Evolutionary conservation across 805 yeast genomes (phyloP), one percentile per base, ranked within the genome.

Genomic region (Sugiyamaella americana): DNA sequence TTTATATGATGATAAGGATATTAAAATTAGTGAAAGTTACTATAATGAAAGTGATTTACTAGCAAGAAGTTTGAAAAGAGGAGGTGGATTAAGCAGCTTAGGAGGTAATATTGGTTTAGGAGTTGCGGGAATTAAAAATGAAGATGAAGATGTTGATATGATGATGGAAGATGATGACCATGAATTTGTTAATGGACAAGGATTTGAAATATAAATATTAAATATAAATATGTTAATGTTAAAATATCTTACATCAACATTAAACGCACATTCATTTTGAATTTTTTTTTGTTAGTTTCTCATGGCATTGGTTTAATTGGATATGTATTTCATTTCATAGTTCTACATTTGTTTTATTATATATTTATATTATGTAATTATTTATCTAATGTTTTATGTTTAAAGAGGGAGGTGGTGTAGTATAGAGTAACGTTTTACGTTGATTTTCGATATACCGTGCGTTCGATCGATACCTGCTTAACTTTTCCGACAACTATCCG

Each of bases 101-200:
- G 52, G 51, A 37, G 22, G 34, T 30, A 34, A 26, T 20, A 13
- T n/a, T 10, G 34, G 34, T 23, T 39, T 17, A n/a, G 8, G 16
- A 11, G 21, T n/a, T 18, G 37, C 22, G 3, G 34, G 37, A 17
- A 38, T 22, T 8, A 32, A 41, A 17, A 21, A 21, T 41, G 8
- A 5, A 16, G 62, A 58, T 23, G 63, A 52, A 22, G 63, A 59
- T 32, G 58, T 61, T 35, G 57, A 56, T 44, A 54, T 40, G 45
- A 55, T 32, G 59, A 58, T 40, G 59, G 80, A 79, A 55, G 79
- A 76, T 47, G 78, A 79, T 72, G 89, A 81, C 54, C 89, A 84
- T 59, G 89, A 84, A 58, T 86, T 85, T 68, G 93, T 87, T 43
- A 87, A 84, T 62, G 96, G 96, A 20, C 84, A 87, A 51, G 63